These are phyloP conservation scores for Ophiocordyceps camponoti-saundersi DNA, from an alignment of 2,329 filamentous ascomycete genomes.

Conservation along the genomic window DNA sequence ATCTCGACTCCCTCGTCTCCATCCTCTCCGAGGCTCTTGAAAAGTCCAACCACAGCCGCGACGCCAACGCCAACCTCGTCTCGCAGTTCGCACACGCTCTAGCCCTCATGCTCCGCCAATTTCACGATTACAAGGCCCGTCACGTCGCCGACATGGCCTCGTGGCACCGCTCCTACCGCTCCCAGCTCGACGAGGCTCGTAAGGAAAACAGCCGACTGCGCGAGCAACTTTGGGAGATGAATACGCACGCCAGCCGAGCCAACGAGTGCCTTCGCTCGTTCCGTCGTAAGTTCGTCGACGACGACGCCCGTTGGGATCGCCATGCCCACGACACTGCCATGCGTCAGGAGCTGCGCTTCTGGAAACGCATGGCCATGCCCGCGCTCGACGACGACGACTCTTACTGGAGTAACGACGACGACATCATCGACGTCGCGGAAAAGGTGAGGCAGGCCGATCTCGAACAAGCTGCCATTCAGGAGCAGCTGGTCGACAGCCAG, in stretches of 20 bases:
- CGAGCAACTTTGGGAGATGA: slow-evolving; percentile 52
- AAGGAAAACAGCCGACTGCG: slow-evolving; percentile 45
- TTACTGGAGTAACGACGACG: slow-evolving; percentile 49
- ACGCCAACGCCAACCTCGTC: slow-evolving; percentile 41
- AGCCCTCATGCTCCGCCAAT: slow-evolving; percentile 40
- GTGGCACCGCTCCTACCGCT: slow-evolving; percentile 50
- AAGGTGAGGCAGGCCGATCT: slow-evolving; percentile 36
- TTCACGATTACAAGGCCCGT: slow-evolving; percentile 48
- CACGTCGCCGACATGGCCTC: slow-evolving; percentile 43
- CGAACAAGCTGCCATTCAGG: slow-evolving; percentile 25
- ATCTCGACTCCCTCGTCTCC: slow-evolving; percentile 44
- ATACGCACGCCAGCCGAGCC: slow-evolving; percentile 38
- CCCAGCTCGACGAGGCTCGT: slow-evolving; percentile 47
- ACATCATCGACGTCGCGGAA: slow-evolving; percentile 42
- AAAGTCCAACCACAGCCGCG: slow-evolving; percentile 40
- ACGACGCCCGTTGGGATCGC: slow-evolving; percentile 34
- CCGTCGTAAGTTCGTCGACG: slow-evolving; percentile 37
- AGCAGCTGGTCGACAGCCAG: slow-evolving; percentile 16
- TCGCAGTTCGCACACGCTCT: slow-evolving; percentile 40
- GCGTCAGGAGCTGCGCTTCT: slow-evolving; percentile 44
- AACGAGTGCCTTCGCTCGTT: slow-evolving; percentile 42
- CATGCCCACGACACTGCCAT: slow-evolving; percentile 33
- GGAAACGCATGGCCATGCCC: slow-evolving; percentile 50
- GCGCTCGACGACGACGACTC: slow-evolving; percentile 40
- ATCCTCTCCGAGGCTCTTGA: slow-evolving; percentile 45